Evolutionary conservation across 2,329 filamentous ascomycete genomes (phyloP).

Genomic region (Akanthomyces uredinophilus): DNA sequence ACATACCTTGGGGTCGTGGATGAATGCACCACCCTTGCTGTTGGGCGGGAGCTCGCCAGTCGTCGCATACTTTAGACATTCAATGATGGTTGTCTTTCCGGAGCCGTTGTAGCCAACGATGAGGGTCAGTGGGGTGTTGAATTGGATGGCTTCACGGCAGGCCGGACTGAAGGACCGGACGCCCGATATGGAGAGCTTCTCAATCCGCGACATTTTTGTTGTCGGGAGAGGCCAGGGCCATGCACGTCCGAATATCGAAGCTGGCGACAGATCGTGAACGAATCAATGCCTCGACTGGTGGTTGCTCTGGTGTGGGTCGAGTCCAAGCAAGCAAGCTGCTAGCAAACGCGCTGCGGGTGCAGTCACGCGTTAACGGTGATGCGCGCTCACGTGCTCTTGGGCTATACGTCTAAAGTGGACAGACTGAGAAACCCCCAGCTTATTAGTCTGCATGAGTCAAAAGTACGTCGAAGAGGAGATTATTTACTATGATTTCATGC

Average conservation of each 20-base stretch:
- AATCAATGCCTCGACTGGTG: neutral
- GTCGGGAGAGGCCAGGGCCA: neutral
- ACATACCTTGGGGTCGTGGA: conserved; percentile 85
- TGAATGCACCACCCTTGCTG: conserved; percentile 84
- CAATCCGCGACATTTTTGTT: conserved; percentile 68
- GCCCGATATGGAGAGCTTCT: conserved; percentile 82
- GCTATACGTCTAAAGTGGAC: no score
- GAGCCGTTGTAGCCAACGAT: conserved; percentile 98
- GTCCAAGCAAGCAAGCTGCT: neutral
- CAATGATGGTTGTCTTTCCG: conserved; percentile 98
- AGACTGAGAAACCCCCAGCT: no score
- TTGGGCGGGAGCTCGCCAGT: conserved; percentile 92
- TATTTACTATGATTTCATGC: neutral
- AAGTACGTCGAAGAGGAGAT: no score
- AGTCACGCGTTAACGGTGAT: conserved; percentile 20
- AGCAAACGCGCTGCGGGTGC: neutral
- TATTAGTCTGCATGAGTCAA: no score
- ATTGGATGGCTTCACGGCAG: conserved; percentile 72
- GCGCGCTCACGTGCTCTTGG: conserved; percentile 20
- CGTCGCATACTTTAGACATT: conserved; percentile 96
- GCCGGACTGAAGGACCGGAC: conserved; percentile 79
- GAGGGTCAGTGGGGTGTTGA: conserved; percentile 84
- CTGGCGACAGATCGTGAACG: neutral
- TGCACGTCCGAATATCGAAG: neutral
- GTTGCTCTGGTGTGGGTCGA: neutral